These are phyloP conservation scores for Leccinum pellstonianum DNA, from an alignment of 768 basidiomycete genomes.

Conservation along the genomic window DNA sequence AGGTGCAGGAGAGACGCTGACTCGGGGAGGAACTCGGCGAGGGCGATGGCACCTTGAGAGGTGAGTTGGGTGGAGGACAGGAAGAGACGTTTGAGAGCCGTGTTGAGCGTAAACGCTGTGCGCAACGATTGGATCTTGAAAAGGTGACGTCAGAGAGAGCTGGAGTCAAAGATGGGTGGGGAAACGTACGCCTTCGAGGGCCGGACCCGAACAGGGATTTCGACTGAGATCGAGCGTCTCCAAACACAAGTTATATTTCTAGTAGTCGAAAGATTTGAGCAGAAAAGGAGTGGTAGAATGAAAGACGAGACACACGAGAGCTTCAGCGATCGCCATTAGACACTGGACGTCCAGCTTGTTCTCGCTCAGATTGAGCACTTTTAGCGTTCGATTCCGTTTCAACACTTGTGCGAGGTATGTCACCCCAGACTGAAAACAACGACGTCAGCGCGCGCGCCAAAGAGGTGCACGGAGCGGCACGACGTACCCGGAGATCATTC, in stretches of 20 bases:
- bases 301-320: too few species aligned
- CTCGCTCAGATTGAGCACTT: too few species aligned
- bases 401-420: slow-evolving; percentile 92
- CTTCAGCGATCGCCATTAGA: too few species aligned
- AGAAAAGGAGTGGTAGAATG: background rate
- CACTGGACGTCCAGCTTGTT: too few species aligned
- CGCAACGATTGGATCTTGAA: slow-evolving; percentile 79
- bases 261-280: background rate
- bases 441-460: background rate
- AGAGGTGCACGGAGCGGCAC: background rate
- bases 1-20: slow-evolving; percentile 84
- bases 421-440: slow-evolving; percentile 57
- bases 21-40: slow-evolving; percentile 96
- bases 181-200: slow-evolving; percentile 79
- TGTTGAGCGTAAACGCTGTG: slow-evolving; percentile 90
- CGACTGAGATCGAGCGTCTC: slow-evolving; percentile 93
- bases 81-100: slow-evolving; percentile 87
- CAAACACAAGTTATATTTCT: slow-evolving; percentile 94
- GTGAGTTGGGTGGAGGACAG: slow-evolving; percentile 79
- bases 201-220: slow-evolving; percentile 91
- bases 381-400: slow-evolving; percentile 50
- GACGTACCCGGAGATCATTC: slow-evolving; percentile 85
- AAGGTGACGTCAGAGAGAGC: background rate
- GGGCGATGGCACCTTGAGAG: slow-evolving; percentile 85
- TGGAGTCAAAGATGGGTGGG: background rate